A percentile compares a stretch with the other conserved stretches of the same genome.
Evolutionary conservation across 139 green algal genomes (phyloP).

Genomic region (Chlamydomonas sphaeroides): DNA sequence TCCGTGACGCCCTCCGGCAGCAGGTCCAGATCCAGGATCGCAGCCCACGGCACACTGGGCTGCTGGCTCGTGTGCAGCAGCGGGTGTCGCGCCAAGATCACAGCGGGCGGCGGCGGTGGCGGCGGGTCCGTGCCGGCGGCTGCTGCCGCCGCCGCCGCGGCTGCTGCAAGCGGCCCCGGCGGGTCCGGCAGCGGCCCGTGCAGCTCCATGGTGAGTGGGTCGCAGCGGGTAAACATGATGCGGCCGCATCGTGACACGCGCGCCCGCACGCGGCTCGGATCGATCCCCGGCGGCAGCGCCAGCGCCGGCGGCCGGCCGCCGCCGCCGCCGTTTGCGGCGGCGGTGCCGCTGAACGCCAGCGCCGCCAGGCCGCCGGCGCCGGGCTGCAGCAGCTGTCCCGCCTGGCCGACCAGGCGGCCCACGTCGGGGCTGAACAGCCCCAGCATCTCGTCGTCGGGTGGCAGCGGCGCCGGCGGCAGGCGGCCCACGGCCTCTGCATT

Average conservation of each 20-base stretch:
- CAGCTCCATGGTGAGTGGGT: slow-evolving; percentile 37
- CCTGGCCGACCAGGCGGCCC: not conserved
- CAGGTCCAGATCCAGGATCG: slow-evolving; percentile 30
- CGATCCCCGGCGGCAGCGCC: not conserved
- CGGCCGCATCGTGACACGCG: slow-evolving; percentile 27
- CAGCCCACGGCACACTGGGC: slow-evolving; percentile 8
- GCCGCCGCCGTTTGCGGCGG: not conserved
- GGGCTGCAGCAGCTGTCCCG: not conserved
- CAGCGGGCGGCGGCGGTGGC: not conserved
- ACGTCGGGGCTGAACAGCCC: slow-evolving; percentile 10
- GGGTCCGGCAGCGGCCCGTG: not conserved
- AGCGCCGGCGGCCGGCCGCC: not conserved
- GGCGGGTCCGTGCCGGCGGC: not conserved
- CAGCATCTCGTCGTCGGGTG: slow-evolving; percentile 32
- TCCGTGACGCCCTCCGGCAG: slow-evolving; percentile 35
- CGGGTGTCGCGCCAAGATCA: not conserved
- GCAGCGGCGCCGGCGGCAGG: slow-evolving; percentile 40
- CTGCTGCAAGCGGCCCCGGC: not conserved
- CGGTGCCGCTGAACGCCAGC: not conserved
- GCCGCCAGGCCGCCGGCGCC: not conserved
- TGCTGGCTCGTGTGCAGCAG: slow-evolving; percentile 3
- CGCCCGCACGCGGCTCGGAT: slow-evolving; percentile 7
- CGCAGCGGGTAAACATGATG: slow-evolving; percentile 32
- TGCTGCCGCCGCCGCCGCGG: not conserved
- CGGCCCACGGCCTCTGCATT: slow-evolving; percentile 15